Base-by-base conservation (phyloP, 2,329 filamentous ascomycete species). In the Alternaria conjuncta region DNA sequence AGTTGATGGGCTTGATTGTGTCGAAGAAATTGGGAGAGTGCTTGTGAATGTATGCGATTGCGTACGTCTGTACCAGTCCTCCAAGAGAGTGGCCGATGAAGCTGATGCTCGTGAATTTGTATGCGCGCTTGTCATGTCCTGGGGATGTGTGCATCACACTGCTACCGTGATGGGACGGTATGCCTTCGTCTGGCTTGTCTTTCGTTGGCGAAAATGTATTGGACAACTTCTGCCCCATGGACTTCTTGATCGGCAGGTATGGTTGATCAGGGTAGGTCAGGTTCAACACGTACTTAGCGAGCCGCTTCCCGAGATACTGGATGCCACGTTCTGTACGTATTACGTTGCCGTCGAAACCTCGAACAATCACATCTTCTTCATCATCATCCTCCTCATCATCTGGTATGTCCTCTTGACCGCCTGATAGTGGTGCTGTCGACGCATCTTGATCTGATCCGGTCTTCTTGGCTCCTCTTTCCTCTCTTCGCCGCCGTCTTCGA, bases 201-300 rank as follows among this genome's bases (percentile, higher is more conserved):
- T 75, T 77, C 11, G 66, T 67, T 21, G 83, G 76, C 49, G 83
- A 82, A 62, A 88, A 84, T 2, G 82, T 82, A 57, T 83, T 82
- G 26, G 68, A 69, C 21, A 87, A 75, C 46, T 84, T 83, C 61
- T 83, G 81, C 7, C 82, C 76, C 58, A 87, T 82, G 6, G 84
- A 81, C 65, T 83, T 86, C 73, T 88, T 89, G 46, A 85, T 77
- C 0, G 95, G 94, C 2, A 94, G 84, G 73, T 90, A 97, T 5
- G 95, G 94, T 73, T 98, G 94, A 75, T 97, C 94, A 0, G 96
- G 96, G 76, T 97, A 97, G 28, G 95, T 97, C 82, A 97, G 90
- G 56, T 90, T 87, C 46, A 99, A 85, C 28, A 98, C 88, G 77
- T 95, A 97, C 82, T 94, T 94, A 20, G 96, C 96, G 25, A 99